Evolutionary conservation across 2,329 filamentous ascomycete genomes (phyloP).

Genomic region (Chaetothyriales sp.): DNA sequence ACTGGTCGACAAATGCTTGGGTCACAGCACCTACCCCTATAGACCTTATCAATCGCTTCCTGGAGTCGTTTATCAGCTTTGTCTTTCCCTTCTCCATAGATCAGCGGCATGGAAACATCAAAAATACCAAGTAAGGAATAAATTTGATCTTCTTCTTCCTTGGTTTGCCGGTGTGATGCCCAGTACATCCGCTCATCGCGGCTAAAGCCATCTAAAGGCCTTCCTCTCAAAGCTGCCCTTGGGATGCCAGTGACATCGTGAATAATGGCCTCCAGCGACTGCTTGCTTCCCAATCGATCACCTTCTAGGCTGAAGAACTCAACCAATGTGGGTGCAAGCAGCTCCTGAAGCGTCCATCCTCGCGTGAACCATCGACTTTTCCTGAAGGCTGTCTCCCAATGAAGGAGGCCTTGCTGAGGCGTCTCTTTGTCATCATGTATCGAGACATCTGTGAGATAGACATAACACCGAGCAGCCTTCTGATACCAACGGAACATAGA

Average conservation of each 20-base stretch:
- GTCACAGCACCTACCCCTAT: conserved; percentile 1
- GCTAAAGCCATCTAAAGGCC: conserved; percentile 3
- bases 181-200: conserved; percentile 15
- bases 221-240: conserved; percentile 3
- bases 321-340: conserved; percentile 8
- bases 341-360: too few species aligned
- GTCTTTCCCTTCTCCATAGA: conserved; percentile 20
- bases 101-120: conserved; percentile 19
- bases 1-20: neutral
- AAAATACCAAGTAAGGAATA: conserved; percentile 21
- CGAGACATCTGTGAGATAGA: conserved; percentile 9
- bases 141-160: conserved; percentile 18
- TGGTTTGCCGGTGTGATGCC: conserved; percentile 14
- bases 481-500: conserved; percentile 6
- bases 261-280: conserved; percentile 5
- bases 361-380: conserved; percentile 10
- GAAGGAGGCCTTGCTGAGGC: conserved; percentile 1
- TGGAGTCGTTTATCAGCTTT: conserved; percentile 7
- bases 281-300: conserved; percentile 5
- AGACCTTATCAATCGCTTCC: conserved; percentile 7
- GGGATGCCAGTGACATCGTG: conserved; percentile 7
- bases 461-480: conserved; percentile 2
- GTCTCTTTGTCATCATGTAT: conserved; percentile 2
- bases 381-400: neutral
- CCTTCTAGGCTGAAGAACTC: conserved; percentile 9